Percentiles rank a stretch among this genome's conserved stretches.
These are phyloP conservation scores for Apiotrichum brassicae DNA, from an alignment of 1,284 basidiomycete genomes.

Conservation along the genomic window DNA sequence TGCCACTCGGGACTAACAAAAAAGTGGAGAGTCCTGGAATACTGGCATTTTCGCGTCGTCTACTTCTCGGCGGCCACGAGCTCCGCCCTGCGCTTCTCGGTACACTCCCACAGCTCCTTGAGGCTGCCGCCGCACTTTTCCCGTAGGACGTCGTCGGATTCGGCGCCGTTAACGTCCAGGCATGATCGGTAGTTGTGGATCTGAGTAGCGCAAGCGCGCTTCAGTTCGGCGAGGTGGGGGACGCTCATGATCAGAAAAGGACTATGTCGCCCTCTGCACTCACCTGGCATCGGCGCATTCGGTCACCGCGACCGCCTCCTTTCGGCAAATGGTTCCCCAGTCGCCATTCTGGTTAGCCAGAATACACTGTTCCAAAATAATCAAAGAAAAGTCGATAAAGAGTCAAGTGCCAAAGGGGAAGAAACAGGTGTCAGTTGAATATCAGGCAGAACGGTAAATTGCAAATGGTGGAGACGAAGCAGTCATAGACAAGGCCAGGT, in stretches of 20 bases:
- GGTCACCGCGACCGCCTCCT: constrained; percentile 34
- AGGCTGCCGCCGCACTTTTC: constrained; percentile 30
- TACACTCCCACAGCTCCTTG: constrained; percentile 42
- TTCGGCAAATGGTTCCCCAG: constrained; percentile 38
- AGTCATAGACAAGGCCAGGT: not conserved
- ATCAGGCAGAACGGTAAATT: too few relatives aligned
- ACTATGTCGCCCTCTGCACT: not conserved
- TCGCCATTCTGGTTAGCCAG: constrained; percentile 36
- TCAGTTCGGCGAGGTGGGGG: constrained; percentile 40
- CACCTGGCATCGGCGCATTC: constrained; percentile 41
- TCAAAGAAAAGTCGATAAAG: not conserved
- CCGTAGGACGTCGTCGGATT: constrained; percentile 29
- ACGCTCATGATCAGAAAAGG: constrained; percentile 26
- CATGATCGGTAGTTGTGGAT: constrained; percentile 38
- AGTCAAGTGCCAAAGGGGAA: too few relatives aligned
- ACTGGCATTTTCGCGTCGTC: not conserved
- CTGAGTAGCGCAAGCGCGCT: constrained; percentile 29
- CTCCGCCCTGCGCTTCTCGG: constrained; percentile 22
- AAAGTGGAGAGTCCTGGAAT: too few relatives aligned
- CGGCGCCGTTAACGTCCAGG: constrained; percentile 28
- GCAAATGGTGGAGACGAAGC: not conserved
- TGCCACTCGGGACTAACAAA: too few relatives aligned
- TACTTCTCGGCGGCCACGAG: not conserved
- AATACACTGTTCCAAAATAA: constrained; percentile 30
- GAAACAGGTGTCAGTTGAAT: too few relatives aligned